Conservation (phyloP, 805 yeast genomes). For the Candida multigemmis region DNA sequence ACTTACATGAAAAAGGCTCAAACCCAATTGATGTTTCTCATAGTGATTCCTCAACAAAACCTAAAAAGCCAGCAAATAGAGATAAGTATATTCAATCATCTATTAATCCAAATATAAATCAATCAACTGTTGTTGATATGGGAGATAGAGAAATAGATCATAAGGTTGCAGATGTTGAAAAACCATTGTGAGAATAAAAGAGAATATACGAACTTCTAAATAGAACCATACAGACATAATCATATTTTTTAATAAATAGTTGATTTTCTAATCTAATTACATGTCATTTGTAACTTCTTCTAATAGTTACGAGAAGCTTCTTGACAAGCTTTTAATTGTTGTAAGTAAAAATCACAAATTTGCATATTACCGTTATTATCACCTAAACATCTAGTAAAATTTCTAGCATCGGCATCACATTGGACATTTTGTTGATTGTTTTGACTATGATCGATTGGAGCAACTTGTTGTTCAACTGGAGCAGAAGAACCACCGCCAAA, state of each 20-base stretch:
- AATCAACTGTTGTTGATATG: constrained; percentile 24
- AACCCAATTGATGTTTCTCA: constrained; percentile 23
- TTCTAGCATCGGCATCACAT: constrained; percentile 92
- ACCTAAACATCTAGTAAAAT: constrained; percentile 90
- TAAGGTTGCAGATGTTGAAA: constrained; percentile 18
- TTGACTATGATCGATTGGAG: constrained; percentile 21
- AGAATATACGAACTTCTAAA: constrained; percentile 2
- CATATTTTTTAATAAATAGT: not conserved
- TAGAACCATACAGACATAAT: not conserved
- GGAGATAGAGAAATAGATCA: constrained; percentile 27
- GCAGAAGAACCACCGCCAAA: constrained; percentile 71
- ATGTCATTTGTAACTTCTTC: constrained; percentile 1
- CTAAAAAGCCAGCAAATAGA: constrained; percentile 25
- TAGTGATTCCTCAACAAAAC: constrained; percentile 4
- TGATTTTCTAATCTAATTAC: not conserved
- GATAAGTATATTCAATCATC: constrained; percentile 33
- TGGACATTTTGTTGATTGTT: constrained; percentile 26
- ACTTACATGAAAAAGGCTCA: constrained; percentile 27
- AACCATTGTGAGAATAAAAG: not conserved
- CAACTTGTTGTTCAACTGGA: constrained; percentile 39
- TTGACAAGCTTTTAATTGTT: constrained; percentile 96
- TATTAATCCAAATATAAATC: constrained; percentile 30
- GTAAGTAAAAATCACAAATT: constrained; percentile 92
- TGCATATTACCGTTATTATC: constrained; percentile 95
- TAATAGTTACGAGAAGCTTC: constrained; percentile 82